Percentiles rank a stretch among this genome's conserved stretches.
Conservation (phyloP, 2,329 filamentous ascomycete species). For the Monilinia aucupariae region DNA sequence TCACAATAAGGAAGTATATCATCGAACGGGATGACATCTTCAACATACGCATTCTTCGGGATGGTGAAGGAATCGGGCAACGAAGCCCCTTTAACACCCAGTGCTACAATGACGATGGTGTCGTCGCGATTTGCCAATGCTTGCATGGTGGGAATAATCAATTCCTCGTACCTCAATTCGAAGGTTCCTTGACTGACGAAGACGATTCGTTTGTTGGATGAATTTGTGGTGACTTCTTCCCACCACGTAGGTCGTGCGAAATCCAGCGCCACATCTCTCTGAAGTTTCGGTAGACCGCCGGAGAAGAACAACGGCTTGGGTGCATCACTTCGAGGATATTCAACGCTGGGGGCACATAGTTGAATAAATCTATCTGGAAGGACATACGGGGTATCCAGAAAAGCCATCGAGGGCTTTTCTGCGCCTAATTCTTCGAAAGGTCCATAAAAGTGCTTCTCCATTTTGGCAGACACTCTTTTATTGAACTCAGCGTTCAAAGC, state of each 20-base stretch:
- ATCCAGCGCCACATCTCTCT: neutral
- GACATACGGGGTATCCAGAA: slow-evolving; percentile 26
- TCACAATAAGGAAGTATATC: slow-evolving; percentile 35
- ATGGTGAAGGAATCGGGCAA: slow-evolving; percentile 31
- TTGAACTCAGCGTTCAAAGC: slow-evolving; percentile 21
- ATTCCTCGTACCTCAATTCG: slow-evolving; percentile 29
- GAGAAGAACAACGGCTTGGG: neutral
- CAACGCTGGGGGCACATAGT: neutral
- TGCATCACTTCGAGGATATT: neutral
- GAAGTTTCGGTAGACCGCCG: neutral
- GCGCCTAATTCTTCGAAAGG: slow-evolving; percentile 32
- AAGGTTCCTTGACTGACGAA: slow-evolving; percentile 37
- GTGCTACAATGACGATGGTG: slow-evolving; percentile 35
- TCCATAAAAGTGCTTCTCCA: neutral
- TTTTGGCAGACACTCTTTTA: slow-evolving; percentile 5
- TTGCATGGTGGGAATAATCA: slow-evolving; percentile 36
- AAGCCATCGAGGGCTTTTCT: neutral
- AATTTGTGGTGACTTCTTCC: slow-evolving; percentile 38
- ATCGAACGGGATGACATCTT: slow-evolving; percentile 37
- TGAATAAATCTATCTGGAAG: slow-evolving; percentile 1
- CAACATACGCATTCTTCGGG: slow-evolving; percentile 33
- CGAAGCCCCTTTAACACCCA: slow-evolving; percentile 26
- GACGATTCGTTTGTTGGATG: slow-evolving; percentile 35
- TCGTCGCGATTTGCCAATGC: slow-evolving; percentile 34
- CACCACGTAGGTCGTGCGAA: slow-evolving; percentile 40